Evolutionary conservation across 2,329 filamentous ascomycete genomes (phyloP).

Genomic region (Fusarium humuli): DNA sequence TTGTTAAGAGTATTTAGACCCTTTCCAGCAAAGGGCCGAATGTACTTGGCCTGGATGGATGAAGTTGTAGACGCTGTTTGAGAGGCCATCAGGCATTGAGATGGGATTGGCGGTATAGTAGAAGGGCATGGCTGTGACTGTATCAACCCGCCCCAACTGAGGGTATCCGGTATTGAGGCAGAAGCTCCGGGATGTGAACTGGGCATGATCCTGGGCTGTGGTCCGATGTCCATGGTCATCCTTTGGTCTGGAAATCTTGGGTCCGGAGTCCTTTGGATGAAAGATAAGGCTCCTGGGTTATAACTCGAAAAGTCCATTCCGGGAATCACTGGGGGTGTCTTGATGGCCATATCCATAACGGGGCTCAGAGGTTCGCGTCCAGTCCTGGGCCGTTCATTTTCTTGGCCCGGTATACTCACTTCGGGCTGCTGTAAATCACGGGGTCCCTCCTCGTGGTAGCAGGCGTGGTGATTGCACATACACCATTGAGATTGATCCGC

Average conservation of each 20-base stretch:
- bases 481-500: constrained; percentile 64
- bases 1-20: constrained; percentile 66
- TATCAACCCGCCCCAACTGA: constrained; percentile 61
- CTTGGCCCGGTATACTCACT: constrained; percentile 56
- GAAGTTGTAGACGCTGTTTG: constrained; percentile 65
- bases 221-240: constrained; percentile 42
- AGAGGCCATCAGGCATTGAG: constrained; percentile 64
- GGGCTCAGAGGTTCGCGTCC: constrained; percentile 65
- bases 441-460: constrained; percentile 66
- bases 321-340: constrained; percentile 52
- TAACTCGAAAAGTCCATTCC: constrained; percentile 58
- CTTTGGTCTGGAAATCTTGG: constrained; percentile 44
- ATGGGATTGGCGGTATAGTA: constrained; percentile 59
- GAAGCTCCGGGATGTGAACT: constrained; percentile 43
- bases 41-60: constrained; percentile 62
- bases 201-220: constrained; percentile 24
- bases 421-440: constrained; percentile 43
- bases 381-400: constrained; percentile 63
- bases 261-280: constrained; percentile 49
- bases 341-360: constrained; percentile 61
- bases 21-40: constrained; percentile 66
- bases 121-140: constrained; percentile 54
- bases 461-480: constrained; percentile 73
- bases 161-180: constrained; percentile 64
- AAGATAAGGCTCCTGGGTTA: constrained; percentile 50